Evolutionary conservation across 192 early-diverging fungal genomes (phyloP).

Genomic region (Coemansia guatemalensis): DNA sequence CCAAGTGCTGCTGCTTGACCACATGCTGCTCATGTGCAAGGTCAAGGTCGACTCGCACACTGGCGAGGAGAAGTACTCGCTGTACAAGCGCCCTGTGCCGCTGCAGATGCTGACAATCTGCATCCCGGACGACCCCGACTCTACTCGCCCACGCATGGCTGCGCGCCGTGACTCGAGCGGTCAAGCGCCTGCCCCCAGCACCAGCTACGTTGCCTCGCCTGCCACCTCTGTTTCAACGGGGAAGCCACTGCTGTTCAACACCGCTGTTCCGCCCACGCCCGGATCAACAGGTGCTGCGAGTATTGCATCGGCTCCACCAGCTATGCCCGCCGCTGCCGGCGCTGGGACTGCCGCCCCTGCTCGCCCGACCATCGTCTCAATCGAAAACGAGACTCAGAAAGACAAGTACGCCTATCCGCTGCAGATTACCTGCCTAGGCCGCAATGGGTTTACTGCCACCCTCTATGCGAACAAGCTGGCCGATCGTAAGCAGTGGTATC

Average conservation of each 20-base stretch:
- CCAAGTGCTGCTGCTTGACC: slow-evolving; percentile 83
- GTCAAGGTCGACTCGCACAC: slow-evolving; percentile 60
- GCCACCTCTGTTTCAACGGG: slow-evolving; percentile 10
- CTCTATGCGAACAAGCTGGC: slow-evolving; percentile 75
- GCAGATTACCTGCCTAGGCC: slow-evolving; percentile 72
- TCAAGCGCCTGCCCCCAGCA: not conserved
- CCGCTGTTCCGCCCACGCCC: slow-evolving; percentile 11
- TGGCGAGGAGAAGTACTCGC: slow-evolving; percentile 58
- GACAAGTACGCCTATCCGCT: slow-evolving; percentile 71
- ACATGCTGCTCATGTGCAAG: slow-evolving; percentile 77
- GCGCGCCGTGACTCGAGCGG: slow-evolving; percentile 41
- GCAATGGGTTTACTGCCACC: slow-evolving; percentile 65
- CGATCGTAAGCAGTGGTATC: slow-evolving; percentile 79
- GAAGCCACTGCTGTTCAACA: slow-evolving; percentile 9
- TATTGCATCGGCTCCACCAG: slow-evolving; percentile 7
- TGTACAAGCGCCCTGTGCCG: slow-evolving; percentile 74
- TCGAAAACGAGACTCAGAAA: slow-evolving; percentile 41
- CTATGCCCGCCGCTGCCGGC: slow-evolving; percentile 2
- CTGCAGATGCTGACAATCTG: slow-evolving; percentile 69
- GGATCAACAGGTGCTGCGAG: not conserved
- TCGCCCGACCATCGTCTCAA: slow-evolving; percentile 40
- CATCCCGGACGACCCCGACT: slow-evolving; percentile 55
- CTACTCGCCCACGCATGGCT: slow-evolving; percentile 48
- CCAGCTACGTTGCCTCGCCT: slow-evolving; percentile 18
- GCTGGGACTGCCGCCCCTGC: not conserved